These are phyloP conservation scores for Chlorella ohadii DNA, from an alignment of 139 green algal genomes.

Conservation along the genomic window DNA sequence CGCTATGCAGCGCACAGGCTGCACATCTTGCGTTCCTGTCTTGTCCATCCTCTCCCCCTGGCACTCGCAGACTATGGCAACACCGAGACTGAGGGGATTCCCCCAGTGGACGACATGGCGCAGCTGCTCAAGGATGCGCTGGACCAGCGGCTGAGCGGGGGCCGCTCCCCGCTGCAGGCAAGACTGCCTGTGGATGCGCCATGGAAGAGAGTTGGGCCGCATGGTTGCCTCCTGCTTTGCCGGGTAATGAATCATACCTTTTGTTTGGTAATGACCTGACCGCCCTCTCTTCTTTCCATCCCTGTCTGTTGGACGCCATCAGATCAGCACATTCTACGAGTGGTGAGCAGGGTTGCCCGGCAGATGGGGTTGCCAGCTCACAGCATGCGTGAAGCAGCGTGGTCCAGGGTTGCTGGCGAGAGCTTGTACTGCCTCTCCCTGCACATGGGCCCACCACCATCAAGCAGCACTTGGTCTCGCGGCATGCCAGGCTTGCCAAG, in stretches of 20 bases:
- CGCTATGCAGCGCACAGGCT: too few relatives aligned
- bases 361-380: background rate
- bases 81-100: background rate
- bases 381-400: background rate
- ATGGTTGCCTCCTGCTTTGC: too few relatives aligned
- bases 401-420: background rate
- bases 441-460: background rate
- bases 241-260: too few relatives aligned
- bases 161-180: background rate
- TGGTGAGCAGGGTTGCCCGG: background rate
- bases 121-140: background rate
- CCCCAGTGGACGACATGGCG: background rate
- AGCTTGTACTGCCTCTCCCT: background rate
- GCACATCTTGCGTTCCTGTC: background rate
- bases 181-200: too few relatives aligned
- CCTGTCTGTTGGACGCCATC: too few relatives aligned
- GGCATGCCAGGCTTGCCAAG: background rate
- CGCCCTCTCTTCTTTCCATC: too few relatives aligned
- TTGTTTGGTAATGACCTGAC: too few relatives aligned
- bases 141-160: background rate
- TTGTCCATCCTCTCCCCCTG: background rate
- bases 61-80: constrained; percentile 36
- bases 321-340: background rate
- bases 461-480: background rate
- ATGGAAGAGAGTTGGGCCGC: too few relatives aligned